A percentile compares a stretch with the other conserved stretches of the same genome.
These are phyloP conservation scores for Neurospora sp. DNA, from an alignment of 495 filamentous ascomycete genomes.

Conservation along the genomic window DNA sequence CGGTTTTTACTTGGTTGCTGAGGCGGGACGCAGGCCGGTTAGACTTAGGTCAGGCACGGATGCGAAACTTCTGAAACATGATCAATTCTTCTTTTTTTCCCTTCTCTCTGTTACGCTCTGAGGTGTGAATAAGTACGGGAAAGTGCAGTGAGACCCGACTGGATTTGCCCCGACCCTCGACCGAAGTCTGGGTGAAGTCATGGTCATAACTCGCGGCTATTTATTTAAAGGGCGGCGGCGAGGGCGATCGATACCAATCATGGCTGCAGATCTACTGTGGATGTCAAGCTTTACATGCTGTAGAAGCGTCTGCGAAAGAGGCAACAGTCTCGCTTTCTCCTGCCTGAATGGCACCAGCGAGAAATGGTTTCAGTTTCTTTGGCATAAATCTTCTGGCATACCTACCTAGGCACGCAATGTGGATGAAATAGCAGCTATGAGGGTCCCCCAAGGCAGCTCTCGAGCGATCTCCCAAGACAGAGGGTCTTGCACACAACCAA, in stretches of 20 bases:
- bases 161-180: not conserved
- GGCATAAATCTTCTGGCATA: not conserved
- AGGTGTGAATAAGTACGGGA: not conserved
- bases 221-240: too few relatives aligned
- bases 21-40: not conserved
- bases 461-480: not conserved
- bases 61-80: not conserved
- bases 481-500: not conserved
- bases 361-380: not conserved
- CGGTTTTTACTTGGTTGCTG: not conserved
- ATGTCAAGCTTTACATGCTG: not conserved
- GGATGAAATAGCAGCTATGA: not conserved
- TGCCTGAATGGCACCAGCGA: not conserved
- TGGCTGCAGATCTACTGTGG: not conserved
- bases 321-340: not conserved
- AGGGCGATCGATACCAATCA: not conserved
- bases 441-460: not conserved
- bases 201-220: not conserved
- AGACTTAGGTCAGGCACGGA: not conserved
- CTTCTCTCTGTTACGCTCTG: not conserved
- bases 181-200: not conserved
- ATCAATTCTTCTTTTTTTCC: not conserved
- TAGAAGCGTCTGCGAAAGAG: not conserved
- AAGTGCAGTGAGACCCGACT: not conserved
- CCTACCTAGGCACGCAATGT: not conserved